Base-by-base conservation (phyloP, 306 rosid genomes). In the Lathyrus aphaca region DNA sequence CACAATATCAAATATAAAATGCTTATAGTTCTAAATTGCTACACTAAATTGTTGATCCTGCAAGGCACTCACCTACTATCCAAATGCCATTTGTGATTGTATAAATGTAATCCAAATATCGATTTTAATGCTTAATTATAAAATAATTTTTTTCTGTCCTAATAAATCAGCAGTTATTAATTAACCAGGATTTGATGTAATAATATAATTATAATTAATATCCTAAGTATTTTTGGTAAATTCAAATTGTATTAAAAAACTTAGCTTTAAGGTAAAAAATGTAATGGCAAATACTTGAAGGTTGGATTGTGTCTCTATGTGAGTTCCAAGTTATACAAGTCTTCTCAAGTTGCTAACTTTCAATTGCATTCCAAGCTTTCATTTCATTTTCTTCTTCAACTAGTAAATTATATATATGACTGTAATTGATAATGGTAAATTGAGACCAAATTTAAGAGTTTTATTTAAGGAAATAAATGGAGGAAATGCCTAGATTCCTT, bases 361-460 rank as follows among this genome's bases (percentile, higher is more conserved):
- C 64, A 68, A 70, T 90, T 88, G 83, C 77, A 66, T 80, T 78
- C 68, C 74, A 90, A 90, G 88, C 72, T 35, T 83, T 60, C 73
- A 38, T 63, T 79, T 84, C 53, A 71, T 71, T 80, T 77, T 62
- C 68, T 15, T 39, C 38, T 73, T 70, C 74, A 75, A 23, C 72
- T 53, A 60, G 8, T 48, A 38, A 50, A 44, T 69, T 35, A 59
- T 37, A 60, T 57, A 29, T 37, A 40, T 43, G n/a, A 64, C 27
- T 10, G 65, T 40, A 42, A 62, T 21, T 72, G 53, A 63, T 40
- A 53, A 23, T 64, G 75, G 54, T 46, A 79, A 70, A 51, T 49
- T 42, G 72, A 46, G 55, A 27, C 63, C 1, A 72, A 43, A 74
- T 75, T 25, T 68, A 51, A 51, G n/a, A 53, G 59, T 53, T 35